Percentiles rank a stretch among this genome's conserved stretches.
These are phyloP conservation scores for Castanopsis chinensis DNA, from an alignment of 306 rosid species.

Conservation along the genomic window DNA sequence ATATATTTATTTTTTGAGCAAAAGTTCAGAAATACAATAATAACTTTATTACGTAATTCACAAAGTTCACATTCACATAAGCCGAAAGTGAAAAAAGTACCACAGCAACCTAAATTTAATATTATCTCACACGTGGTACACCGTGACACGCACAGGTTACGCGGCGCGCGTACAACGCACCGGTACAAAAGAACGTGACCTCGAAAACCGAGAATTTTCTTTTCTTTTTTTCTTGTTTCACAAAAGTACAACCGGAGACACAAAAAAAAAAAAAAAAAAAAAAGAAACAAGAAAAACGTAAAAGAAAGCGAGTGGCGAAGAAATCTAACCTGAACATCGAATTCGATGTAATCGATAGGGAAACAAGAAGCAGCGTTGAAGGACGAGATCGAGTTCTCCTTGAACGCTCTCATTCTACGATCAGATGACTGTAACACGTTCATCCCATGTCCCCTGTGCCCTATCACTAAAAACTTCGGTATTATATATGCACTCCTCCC, in stretches of 20 bases:
- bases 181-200: not conserved
- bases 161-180: not conserved
- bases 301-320: not conserved
- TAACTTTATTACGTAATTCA: too few species aligned
- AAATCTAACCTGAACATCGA: conserved; percentile 53
- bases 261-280: not conserved
- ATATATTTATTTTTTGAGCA: too few species aligned
- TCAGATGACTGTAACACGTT: conserved; percentile 50
- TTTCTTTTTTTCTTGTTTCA: not conserved
- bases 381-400: conserved; percentile 53
- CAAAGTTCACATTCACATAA: too few species aligned
- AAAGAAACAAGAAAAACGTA: not conserved
- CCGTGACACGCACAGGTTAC: not conserved
- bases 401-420: conserved; percentile 41
- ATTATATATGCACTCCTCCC: conserved; percentile 24
- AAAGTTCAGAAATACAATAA: too few species aligned
- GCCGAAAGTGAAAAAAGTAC: too few species aligned
- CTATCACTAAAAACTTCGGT: conserved; percentile 47
- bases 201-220: not conserved
- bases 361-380: conserved; percentile 46
- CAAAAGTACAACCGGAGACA: not conserved
- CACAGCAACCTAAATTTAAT: too few species aligned
- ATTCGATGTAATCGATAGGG: conserved; percentile 52
- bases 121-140: too few species aligned
- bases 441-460: conserved; percentile 61